Evolutionary conservation across 1,284 basidiomycete species (phyloP).

Genomic region (Rugosomyces carneus): DNA sequence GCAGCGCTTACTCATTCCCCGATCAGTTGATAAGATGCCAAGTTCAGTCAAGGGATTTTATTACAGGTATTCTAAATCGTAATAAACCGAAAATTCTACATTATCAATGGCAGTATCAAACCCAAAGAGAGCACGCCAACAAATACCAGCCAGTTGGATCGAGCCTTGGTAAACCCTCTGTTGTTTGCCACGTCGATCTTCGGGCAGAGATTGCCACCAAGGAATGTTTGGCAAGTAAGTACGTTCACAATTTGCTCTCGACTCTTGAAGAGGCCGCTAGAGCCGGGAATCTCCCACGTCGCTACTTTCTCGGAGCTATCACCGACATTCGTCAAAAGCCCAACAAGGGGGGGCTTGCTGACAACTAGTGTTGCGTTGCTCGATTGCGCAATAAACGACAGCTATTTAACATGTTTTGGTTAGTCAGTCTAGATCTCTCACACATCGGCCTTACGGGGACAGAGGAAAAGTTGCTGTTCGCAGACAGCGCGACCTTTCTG

Average conservation of each 20-base stretch:
- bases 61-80: no score
- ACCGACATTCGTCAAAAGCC: slow-evolving; percentile 64
- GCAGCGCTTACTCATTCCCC: no score
- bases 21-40: no score
- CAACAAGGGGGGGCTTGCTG: slow-evolving; percentile 60
- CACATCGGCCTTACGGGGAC: slow-evolving; percentile 34
- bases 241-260: slow-evolving; percentile 56
- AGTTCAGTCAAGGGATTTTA: no score
- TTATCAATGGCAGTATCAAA: neutral
- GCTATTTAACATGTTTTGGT: slow-evolving; percentile 24
- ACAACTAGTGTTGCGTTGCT: slow-evolving; percentile 46
- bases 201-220: slow-evolving; percentile 14
- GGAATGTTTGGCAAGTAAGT: slow-evolving; percentile 40
- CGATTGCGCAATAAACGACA: slow-evolving; percentile 38
- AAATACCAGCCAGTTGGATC: slow-evolving; percentile 1
- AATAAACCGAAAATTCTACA: no score
- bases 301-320: slow-evolving; percentile 25
- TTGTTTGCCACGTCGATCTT: neutral
- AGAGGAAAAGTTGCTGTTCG: slow-evolving; percentile 43
- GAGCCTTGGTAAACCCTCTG: neutral
- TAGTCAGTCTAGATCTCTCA: neutral
- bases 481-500: slow-evolving; percentile 47
- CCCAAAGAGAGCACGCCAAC: neutral
- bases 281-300: slow-evolving; percentile 42
- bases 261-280: slow-evolving; percentile 35